Evolutionary conservation across 2,329 filamentous ascomycete genomes (phyloP).

Genomic region (Pseudocercospora cruenta): DNA sequence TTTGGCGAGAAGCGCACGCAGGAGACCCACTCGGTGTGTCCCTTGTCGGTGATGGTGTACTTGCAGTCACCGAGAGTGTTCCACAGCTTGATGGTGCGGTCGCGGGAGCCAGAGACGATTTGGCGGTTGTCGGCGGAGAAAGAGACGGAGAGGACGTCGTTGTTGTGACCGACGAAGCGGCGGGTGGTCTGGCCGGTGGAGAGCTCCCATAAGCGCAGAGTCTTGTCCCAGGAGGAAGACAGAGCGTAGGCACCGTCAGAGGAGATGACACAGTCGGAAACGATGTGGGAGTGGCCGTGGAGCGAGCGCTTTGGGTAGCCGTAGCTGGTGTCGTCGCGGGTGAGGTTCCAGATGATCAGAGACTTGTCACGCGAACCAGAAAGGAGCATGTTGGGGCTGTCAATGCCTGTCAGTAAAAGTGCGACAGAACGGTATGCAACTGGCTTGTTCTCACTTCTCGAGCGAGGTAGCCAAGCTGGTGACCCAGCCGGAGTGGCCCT

Average conservation of each 20-base stretch:
- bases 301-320: constrained; percentile 99
- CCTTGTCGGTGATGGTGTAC: constrained; percentile 99
- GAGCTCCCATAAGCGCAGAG: constrained; percentile 98
- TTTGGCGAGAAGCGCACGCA: constrained; percentile 99
- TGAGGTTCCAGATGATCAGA: constrained; percentile 99
- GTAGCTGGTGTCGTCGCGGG: constrained; percentile 96
- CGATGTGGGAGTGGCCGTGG: constrained; percentile 98
- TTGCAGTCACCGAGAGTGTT: constrained; percentile 99
- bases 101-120: constrained; percentile 98
- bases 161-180: constrained; percentile 98
- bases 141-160: constrained; percentile 98
- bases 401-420: constrained; percentile 11
- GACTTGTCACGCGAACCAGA: constrained; percentile 97
- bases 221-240: constrained; percentile 99
- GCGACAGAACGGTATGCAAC: constrained; percentile 19
- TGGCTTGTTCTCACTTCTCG: constrained; percentile 71
- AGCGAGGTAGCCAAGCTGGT: constrained; percentile 97
- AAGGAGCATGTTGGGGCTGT: constrained; percentile 98
- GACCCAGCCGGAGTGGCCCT: constrained; percentile 99
- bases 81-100: constrained; percentile 99
- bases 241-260: constrained; percentile 99
- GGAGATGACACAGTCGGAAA: constrained; percentile 99
- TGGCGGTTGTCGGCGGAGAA: constrained; percentile 99
- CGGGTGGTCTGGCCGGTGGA: constrained; percentile 95
- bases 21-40: constrained; percentile 99